Evolutionary conservation across 805 yeast species (phyloP).

Genomic region (Candida arabinofermentans): DNA sequence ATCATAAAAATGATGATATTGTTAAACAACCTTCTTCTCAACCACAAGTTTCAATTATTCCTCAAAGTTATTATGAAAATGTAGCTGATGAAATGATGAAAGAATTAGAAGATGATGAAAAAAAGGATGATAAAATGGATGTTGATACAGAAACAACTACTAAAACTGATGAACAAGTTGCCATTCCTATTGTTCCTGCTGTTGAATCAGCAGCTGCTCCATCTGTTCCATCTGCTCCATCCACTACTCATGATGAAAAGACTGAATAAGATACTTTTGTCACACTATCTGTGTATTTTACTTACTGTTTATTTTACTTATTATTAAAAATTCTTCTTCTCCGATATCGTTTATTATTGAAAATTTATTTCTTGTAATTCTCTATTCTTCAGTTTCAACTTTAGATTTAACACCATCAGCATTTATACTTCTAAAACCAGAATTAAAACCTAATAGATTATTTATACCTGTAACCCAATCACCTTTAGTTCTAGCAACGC

Average conservation of each 20-base stretch:
- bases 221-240: neutral
- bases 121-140: conserved; percentile 2
- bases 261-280: too few species aligned
- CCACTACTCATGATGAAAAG: too few species aligned
- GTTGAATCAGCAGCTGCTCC: neutral
- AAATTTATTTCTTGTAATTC: neutral
- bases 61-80: conserved; percentile 22
- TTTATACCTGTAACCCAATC: conserved; percentile 94
- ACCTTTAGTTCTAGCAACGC: conserved; percentile 75
- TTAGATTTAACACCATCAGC: conserved; percentile 1
- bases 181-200: neutral
- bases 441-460: conserved; percentile 83
- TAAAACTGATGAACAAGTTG: neutral
- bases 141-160: neutral
- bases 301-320: too few species aligned
- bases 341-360: too few species aligned
- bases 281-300: too few species aligned
- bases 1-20: conserved; percentile 10
- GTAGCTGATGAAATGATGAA: conserved; percentile 29
- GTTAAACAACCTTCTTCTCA: neutral
- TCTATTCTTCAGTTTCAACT: neutral
- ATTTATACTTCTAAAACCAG: conserved; percentile 57
- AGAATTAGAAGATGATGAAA: conserved; percentile 20
- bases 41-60: conserved; percentile 12
- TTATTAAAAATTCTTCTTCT: too few species aligned